Evolutionary conservation across 208 protist species (phyloP).

Genomic region (Acanthamoeba lenticulata): DNA sequence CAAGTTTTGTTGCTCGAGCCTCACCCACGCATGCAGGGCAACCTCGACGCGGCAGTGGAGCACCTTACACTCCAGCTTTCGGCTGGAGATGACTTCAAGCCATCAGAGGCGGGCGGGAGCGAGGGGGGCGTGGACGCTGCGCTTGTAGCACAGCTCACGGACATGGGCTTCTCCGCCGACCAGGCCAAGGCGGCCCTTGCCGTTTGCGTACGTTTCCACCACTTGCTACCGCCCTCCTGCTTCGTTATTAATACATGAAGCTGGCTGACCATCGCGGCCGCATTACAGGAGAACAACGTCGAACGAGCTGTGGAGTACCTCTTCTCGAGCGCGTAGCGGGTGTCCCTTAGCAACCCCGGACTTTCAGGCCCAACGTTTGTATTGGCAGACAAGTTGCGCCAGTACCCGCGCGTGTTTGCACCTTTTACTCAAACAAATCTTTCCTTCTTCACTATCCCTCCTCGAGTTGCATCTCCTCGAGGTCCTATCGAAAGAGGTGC

Average conservation of each 20-base stretch:
- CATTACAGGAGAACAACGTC: not conserved
- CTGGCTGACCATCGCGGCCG: too few relatives aligned
- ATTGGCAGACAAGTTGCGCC: not conserved
- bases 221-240: not conserved
- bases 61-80: not conserved
- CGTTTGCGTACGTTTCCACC: not conserved
- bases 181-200: conserved; percentile 17
- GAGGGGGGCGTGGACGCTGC: not conserved
- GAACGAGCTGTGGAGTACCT: conserved; percentile 20
- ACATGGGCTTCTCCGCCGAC: conserved; percentile 43
- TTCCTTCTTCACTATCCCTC: too few relatives aligned
- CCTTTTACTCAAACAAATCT: too few relatives aligned
- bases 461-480: too few relatives aligned
- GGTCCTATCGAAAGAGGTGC: too few relatives aligned
- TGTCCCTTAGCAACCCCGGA: not conserved
- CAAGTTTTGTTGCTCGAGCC: not conserved
- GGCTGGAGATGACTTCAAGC: not conserved
- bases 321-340: not conserved
- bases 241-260: too few relatives aligned
- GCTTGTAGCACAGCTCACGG: not conserved
- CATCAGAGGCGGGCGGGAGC: not conserved
- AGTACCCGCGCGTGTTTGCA: too few relatives aligned
- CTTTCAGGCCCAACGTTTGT: not conserved
- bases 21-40: not conserved
- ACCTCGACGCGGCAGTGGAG: conserved; percentile 16